Evolutionary conservation across 768 basidiomycete genomes (phyloP).

Genomic region (Cystofilobasidium bisporidii): DNA sequence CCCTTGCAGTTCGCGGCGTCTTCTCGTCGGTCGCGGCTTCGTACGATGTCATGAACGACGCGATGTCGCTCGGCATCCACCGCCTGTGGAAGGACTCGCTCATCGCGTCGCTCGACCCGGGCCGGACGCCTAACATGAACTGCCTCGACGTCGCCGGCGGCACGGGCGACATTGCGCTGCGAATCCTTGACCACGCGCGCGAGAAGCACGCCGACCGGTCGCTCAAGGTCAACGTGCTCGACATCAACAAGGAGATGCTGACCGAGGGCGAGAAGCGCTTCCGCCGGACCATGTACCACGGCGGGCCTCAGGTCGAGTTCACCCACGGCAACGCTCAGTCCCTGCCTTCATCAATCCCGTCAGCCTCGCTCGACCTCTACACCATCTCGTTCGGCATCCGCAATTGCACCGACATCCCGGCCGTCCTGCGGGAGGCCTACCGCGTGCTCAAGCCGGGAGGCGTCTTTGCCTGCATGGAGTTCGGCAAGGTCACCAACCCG

Average conservation of each 20-base stretch:
- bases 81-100: slow-evolving; percentile 94
- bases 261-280: slow-evolving; percentile 80
- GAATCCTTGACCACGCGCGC: slow-evolving; percentile 81
- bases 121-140: slow-evolving; percentile 45
- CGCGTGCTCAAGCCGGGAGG: slow-evolving; percentile 94
- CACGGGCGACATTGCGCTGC: slow-evolving; percentile 88
- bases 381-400: slow-evolving; percentile 98
- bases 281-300: slow-evolving; percentile 96
- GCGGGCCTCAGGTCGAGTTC: slow-evolving; percentile 87
- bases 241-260: slow-evolving; percentile 93
- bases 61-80: slow-evolving; percentile 93
- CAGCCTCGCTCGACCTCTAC: slow-evolving; percentile 85
- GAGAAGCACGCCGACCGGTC: slow-evolving; percentile 84
- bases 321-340: slow-evolving; percentile 86
- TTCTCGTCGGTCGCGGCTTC: slow-evolving; percentile 91
- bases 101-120: slow-evolving; percentile 60
- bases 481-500: slow-evolving; percentile 84
- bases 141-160: slow-evolving; percentile 97
- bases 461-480: slow-evolving; percentile 89
- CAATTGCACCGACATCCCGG: slow-evolving; percentile 87
- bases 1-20: slow-evolving; percentile 68
- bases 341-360: slow-evolving; percentile 58
- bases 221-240: slow-evolving; percentile 76
- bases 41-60: slow-evolving; percentile 98
- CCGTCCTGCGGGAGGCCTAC: slow-evolving; percentile 77